Evolutionary conservation across 148 eudicot genomes (phyloP).

Genomic region (Polygonum aviculare): DNA sequence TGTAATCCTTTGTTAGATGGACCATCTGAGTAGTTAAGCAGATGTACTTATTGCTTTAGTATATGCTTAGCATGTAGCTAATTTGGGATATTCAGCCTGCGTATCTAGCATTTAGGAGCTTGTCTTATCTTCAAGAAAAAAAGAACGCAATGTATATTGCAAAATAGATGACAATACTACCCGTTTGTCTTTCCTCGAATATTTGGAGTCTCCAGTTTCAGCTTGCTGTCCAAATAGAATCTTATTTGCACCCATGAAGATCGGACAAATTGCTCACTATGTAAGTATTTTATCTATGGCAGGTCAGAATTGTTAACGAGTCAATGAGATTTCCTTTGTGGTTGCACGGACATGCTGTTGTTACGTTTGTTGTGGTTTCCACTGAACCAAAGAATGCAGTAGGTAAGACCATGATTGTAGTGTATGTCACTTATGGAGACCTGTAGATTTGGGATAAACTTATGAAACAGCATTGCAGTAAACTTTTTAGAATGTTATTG

Average conservation of each 20-base stretch:
- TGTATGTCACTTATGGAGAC: not conserved
- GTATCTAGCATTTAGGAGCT: too few species aligned
- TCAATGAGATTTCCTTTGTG: conserved; percentile 87
- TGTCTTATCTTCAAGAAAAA: too few species aligned
- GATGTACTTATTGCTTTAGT: not conserved
- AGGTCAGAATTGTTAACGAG: conserved; percentile 74
- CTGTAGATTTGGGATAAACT: not conserved
- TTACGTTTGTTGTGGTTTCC: conserved; percentile 69
- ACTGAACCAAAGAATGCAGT: conserved; percentile 54
- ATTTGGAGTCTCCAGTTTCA: not conserved
- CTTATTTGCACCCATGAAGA: not conserved
- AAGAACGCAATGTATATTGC: too few species aligned
- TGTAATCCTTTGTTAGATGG: not conserved
- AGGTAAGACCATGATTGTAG: conserved; percentile 32
- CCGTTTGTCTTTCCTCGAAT: not conserved
- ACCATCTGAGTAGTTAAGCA: not conserved
- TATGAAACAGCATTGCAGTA: not conserved
- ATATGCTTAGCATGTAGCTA: not conserved
- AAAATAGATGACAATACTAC: not conserved
- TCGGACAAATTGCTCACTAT: not conserved
- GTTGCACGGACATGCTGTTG: conserved; percentile 81
- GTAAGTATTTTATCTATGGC: conserved; percentile 10
- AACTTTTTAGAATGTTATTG: not conserved
- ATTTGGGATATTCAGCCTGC: not conserved
- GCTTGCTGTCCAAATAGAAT: not conserved